phyloP scores from a whole-genome alignment of 1,284 basidiomycete genomes.

The Rhodotorula mucilaginosa region DNA sequence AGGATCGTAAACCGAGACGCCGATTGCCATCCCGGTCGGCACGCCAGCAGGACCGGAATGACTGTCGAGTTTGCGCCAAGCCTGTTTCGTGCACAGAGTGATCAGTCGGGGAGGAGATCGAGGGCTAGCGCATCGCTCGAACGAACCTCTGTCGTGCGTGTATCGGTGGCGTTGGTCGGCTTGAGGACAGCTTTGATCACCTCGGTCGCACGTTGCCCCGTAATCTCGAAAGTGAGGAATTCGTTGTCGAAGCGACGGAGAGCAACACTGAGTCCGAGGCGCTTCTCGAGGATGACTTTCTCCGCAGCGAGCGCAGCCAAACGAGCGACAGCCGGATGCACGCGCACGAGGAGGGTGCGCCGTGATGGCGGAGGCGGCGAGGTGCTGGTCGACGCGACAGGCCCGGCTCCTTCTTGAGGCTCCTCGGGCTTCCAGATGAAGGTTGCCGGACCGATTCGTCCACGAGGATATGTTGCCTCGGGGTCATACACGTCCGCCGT shows the following conservation, averaged over 20 bases:
- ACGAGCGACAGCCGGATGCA: constrained; percentile 64
- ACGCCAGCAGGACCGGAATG: constrained; percentile 59
- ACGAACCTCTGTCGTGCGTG: constrained; percentile 12
- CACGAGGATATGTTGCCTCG: not conserved
- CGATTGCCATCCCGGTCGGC: constrained; percentile 70
- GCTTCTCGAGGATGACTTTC: not conserved
- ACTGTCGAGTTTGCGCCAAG: constrained; percentile 62
- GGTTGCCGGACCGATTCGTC: constrained; percentile 55
- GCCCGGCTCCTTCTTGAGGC: constrained; percentile 41
- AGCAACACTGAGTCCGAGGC: not conserved
- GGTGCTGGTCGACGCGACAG: constrained; percentile 33
- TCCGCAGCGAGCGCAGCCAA: not conserved
- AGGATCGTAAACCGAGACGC: constrained; percentile 75
- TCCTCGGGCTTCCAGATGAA: constrained; percentile 64
- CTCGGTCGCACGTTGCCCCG: constrained; percentile 76
- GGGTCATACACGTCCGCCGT: constrained; percentile 46
- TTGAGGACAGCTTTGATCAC: constrained; percentile 70
- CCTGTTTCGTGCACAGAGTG: constrained; percentile 52
- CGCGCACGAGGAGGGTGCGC: constrained; percentile 67
- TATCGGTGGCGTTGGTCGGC: constrained; percentile 52
- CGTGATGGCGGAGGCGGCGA: not conserved
- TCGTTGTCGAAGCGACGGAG: constrained; percentile 11
- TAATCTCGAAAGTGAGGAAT: constrained; percentile 70
- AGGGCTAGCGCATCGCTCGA: not conserved
- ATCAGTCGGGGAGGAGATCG: not conserved